These are phyloP conservation scores for Neurospora africana DNA, from an alignment of 495 filamentous ascomycete species.

Conservation along the genomic window DNA sequence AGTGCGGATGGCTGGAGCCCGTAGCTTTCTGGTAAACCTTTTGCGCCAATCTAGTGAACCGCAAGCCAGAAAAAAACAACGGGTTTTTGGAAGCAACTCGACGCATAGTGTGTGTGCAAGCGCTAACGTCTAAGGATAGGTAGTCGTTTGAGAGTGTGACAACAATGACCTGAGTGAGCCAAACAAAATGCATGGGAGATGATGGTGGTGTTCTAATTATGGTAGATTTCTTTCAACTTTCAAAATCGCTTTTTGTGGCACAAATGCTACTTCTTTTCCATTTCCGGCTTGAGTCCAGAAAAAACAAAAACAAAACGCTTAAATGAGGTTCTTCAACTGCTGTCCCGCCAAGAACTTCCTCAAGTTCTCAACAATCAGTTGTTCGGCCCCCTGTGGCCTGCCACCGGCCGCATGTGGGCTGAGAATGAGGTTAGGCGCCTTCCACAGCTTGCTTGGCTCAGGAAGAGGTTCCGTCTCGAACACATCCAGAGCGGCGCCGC, in stretches of 20 bases:
- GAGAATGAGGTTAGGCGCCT: slow-evolving; percentile 28
- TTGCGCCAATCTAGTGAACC: too few species aligned
- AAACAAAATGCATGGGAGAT: too few species aligned
- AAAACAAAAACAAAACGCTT: background rate
- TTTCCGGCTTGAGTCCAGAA: background rate
- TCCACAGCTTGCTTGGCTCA: slow-evolving; percentile 26
- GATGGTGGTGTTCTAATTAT: too few species aligned
- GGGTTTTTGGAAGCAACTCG: too few species aligned
- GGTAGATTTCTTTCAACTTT: background rate
- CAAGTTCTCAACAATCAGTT: slow-evolving; percentile 44
- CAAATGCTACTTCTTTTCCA: background rate
- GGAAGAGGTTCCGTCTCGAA: slow-evolving; percentile 63
- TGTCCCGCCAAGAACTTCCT: slow-evolving; percentile 41
- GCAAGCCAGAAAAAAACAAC: too few species aligned
- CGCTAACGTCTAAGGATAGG: too few species aligned
- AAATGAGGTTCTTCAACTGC: slow-evolving; percentile 42
- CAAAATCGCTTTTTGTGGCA: background rate
- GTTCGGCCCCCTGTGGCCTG: slow-evolving; percentile 42
- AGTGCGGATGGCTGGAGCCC: too few species aligned
- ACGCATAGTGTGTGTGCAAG: too few species aligned
- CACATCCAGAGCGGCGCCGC: slow-evolving; percentile 65
- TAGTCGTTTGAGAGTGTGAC: too few species aligned
- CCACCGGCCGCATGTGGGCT: slow-evolving; percentile 41
- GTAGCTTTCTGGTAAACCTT: too few species aligned
- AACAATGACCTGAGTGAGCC: too few species aligned